These are phyloP conservation scores for Suillus lakei DNA, from an alignment of 768 basidiomycete species.

Conservation along the genomic window DNA sequence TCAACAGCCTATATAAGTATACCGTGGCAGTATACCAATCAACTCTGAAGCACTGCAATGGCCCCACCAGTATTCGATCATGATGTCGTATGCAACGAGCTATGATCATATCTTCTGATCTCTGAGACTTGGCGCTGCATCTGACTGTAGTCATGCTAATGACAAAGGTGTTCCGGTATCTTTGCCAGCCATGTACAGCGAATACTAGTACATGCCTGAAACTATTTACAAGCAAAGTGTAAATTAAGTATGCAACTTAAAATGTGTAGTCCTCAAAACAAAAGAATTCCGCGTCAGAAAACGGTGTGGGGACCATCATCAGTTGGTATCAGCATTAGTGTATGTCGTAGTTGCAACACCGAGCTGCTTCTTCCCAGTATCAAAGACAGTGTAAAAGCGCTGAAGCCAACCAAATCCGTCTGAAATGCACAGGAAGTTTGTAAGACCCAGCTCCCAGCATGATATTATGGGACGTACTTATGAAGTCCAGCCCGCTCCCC, in stretches of 20 bases:
- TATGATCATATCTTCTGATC: neutral
- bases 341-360: slow-evolving; percentile 37
- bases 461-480: slow-evolving; percentile 45
- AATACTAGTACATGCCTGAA: neutral
- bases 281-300: neutral
- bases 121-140: neutral
- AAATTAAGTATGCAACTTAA: neutral
- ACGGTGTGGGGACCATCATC: neutral
- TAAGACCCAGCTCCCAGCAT: neutral
- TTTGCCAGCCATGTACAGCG: neutral
- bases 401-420: slow-evolving; percentile 64
- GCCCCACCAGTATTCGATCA: neutral
- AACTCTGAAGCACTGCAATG: neutral
- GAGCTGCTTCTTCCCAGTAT: slow-evolving; percentile 36
- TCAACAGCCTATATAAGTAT: too few species aligned
- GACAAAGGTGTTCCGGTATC: neutral
- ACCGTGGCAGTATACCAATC: neutral
- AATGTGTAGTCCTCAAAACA: neutral
- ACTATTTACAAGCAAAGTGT: neutral
- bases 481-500: slow-evolving; percentile 69
- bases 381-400: slow-evolving; percentile 62
- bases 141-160: neutral
- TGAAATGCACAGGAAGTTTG: slow-evolving; percentile 21
- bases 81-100: neutral
- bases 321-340: slow-evolving; percentile 52